Percentiles rank a stretch among this genome's conserved stretches.
Conservation (phyloP, 371 early-diverging fungal genomes). For the Mucor velutinosus region DNA sequence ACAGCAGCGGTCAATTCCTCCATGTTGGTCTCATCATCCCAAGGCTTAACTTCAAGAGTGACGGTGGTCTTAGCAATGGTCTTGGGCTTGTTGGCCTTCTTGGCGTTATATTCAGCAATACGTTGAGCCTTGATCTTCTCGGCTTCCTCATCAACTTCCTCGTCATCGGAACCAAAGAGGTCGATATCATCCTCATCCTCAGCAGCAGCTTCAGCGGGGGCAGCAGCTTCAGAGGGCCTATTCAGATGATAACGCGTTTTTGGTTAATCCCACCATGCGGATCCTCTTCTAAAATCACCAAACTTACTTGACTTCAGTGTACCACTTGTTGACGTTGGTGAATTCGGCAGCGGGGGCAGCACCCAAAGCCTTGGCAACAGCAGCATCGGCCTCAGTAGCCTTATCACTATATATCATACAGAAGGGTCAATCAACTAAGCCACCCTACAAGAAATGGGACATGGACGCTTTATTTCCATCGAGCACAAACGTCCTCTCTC, state of each 20-base stretch:
- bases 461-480: neutral
- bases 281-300: neutral
- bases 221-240: conserved; percentile 49
- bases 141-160: conserved; percentile 90
- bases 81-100: conserved; percentile 94
- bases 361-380: conserved; percentile 49
- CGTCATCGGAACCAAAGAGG: conserved; percentile 94
- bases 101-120: conserved; percentile 90
- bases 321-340: conserved; percentile 46
- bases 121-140: conserved; percentile 88
- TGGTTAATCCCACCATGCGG: neutral
- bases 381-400: conserved; percentile 42
- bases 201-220: conserved; percentile 54
- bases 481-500: neutral
- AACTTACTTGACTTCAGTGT: conserved; percentile 46
- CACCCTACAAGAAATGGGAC: neutral
- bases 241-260: conserved; percentile 4
- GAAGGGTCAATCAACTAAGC: conserved; percentile 8
- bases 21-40: conserved; percentile 96
- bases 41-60: conserved; percentile 94
- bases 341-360: conserved; percentile 47
- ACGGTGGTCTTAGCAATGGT: conserved; percentile 91
- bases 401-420: conserved; percentile 18
- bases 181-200: conserved; percentile 95
- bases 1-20: conserved; percentile 75